Conservation (phyloP, 1,284 basidiomycete species). For the Farysia itapuensis region DNA sequence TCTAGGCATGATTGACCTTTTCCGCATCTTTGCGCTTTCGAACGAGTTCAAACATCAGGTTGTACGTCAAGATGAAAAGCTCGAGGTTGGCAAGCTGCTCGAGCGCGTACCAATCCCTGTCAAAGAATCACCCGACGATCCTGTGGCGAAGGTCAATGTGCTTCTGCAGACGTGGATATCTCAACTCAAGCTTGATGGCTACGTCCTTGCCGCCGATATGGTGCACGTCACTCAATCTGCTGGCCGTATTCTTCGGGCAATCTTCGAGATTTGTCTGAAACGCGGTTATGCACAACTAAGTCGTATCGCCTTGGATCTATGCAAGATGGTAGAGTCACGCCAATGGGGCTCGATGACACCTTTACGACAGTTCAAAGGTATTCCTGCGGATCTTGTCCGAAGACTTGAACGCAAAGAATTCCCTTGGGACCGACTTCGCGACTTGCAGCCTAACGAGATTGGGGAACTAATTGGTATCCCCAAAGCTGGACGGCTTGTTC, state of each 20-base stretch:
- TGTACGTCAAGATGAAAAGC: constrained; percentile 65
- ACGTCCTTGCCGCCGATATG: constrained; percentile 97
- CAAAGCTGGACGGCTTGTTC: constrained; percentile 80
- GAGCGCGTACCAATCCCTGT: constrained; percentile 96
- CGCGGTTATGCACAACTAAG: constrained; percentile 96
- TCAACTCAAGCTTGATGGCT: constrained; percentile 89
- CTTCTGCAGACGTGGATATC: constrained; percentile 94
- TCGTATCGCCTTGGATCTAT: constrained; percentile 85
- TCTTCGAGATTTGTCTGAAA: constrained; percentile 98
- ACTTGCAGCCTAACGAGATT: constrained; percentile 58
- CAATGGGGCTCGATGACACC: constrained; percentile 98
- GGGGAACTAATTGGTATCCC: constrained; percentile 93
- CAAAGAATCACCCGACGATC: constrained; percentile 94
- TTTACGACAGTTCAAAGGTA: constrained; percentile 88
- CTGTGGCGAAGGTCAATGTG: constrained; percentile 95
- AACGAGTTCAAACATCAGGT: constrained; percentile 93
- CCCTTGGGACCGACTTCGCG: constrained; percentile 53
- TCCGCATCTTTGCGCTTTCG: constrained; percentile 92
- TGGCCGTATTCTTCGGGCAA: constrained; percentile 81
- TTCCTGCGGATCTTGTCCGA: constrained; percentile 80
- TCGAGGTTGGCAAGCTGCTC: constrained; percentile 83
- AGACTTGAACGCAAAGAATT: constrained; percentile 96
- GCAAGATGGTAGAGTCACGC: constrained; percentile 83
- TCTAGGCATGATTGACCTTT: constrained; percentile 86
- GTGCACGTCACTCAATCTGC: constrained; percentile 71